These are phyloP conservation scores for Cutaneotrichosporon sp. DNA, from an alignment of 1,284 basidiomycete genomes.

Conservation along the genomic window DNA sequence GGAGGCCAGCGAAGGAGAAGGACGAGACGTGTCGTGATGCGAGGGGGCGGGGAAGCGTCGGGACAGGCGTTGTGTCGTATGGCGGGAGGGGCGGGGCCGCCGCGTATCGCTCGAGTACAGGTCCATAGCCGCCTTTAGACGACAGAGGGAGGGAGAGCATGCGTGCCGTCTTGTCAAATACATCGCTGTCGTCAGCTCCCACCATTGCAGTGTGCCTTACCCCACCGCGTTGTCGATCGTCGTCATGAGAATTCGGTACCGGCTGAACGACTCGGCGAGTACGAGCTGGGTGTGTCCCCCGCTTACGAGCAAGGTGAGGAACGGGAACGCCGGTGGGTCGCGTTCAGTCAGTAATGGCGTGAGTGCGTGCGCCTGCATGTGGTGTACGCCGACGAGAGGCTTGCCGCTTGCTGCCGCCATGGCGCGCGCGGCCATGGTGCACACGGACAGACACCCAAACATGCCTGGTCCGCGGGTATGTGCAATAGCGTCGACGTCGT, in stretches of 20 bases:
- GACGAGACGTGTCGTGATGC: constrained; percentile 46
- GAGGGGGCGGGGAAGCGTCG: constrained; percentile 56
- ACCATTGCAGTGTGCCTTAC: constrained; percentile 27
- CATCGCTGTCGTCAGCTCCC: constrained; percentile 49
- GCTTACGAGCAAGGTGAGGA: constrained; percentile 77
- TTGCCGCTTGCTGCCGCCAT: constrained; percentile 69
- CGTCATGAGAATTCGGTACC: constrained; percentile 68
- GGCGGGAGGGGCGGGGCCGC: constrained; percentile 26
- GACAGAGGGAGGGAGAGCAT: constrained; percentile 61
- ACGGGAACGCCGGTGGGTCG: constrained; percentile 66
- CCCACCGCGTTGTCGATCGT: constrained; percentile 72
- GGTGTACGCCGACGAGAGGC: constrained; percentile 82
- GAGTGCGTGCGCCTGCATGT: constrained; percentile 95
- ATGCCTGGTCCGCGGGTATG: constrained; percentile 89
- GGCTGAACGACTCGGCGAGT: constrained; percentile 57
- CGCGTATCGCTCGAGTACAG: constrained; percentile 65
- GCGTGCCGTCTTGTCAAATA: constrained; percentile 73
- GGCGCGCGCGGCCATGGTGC: constrained; percentile 70
- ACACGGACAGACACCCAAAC: constrained; percentile 69
- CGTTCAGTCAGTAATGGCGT: constrained; percentile 67
- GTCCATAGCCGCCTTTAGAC: constrained; percentile 60
- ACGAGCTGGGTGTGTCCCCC: constrained; percentile 88
- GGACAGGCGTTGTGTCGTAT: constrained; percentile 33
- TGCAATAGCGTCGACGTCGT: constrained; percentile 75
- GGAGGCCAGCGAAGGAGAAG: constrained; percentile 72